phyloP scores from a whole-genome alignment of 1,139 yeast species.

The Hyphopichia wangnamkhiaoensis region DNA sequence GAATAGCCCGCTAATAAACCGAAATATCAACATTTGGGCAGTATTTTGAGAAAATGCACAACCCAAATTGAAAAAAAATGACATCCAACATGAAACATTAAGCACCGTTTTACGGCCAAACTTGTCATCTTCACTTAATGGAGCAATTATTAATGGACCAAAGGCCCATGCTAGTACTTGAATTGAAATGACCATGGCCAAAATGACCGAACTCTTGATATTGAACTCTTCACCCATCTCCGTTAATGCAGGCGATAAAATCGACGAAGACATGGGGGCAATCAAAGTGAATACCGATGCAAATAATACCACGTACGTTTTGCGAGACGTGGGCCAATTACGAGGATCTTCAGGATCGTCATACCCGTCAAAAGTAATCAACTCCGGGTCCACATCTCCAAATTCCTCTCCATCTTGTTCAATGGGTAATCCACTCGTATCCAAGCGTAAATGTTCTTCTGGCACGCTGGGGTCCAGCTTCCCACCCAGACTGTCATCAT shows the following conservation, averaged over 20 bases:
- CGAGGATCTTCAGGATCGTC: slow-evolving; percentile 43
- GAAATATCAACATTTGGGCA: slow-evolving; percentile 39
- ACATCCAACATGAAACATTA: slow-evolving; percentile 38
- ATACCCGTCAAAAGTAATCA: slow-evolving; percentile 41
- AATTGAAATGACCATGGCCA: slow-evolving; percentile 44
- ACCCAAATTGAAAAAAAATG: slow-evolving; percentile 39
- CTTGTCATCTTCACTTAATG: slow-evolving; percentile 44
- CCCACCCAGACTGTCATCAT: background rate
- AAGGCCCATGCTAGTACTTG: slow-evolving; percentile 50
- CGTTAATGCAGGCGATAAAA: slow-evolving; percentile 45
- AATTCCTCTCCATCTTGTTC: slow-evolving; percentile 41
- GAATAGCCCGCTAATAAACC: slow-evolving; percentile 42
- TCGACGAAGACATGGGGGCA: slow-evolving; percentile 49
- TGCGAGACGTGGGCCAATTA: slow-evolving; percentile 35
- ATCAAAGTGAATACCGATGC: slow-evolving; percentile 46
- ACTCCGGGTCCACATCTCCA: slow-evolving; percentile 41
- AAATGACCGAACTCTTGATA: slow-evolving; percentile 29
- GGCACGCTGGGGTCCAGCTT: background rate
- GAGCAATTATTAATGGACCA: slow-evolving; percentile 47
- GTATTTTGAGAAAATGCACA: slow-evolving; percentile 44
- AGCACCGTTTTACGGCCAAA: slow-evolving; percentile 44
- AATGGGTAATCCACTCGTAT: slow-evolving; percentile 10
- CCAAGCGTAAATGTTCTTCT: background rate
- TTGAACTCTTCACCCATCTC: slow-evolving; percentile 35
- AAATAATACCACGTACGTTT: slow-evolving; percentile 30